Conservation (phyloP, 2,329 filamentous ascomycete species). For the Neonectria sp. region DNA sequence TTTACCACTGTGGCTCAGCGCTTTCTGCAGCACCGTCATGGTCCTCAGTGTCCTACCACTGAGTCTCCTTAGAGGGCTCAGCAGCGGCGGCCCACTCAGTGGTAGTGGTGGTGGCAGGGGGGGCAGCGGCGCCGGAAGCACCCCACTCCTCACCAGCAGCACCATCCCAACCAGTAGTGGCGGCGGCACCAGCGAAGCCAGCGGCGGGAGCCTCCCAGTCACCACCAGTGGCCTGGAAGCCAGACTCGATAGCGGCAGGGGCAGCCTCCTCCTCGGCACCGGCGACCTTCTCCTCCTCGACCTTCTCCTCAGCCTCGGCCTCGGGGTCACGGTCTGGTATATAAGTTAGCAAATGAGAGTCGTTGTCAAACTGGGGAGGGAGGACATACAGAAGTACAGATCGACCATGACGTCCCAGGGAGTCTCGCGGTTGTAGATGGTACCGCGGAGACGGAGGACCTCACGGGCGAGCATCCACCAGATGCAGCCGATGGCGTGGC, state of each 20-base stretch:
- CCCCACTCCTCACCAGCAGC: conserved; percentile 75
- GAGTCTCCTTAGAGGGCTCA: conserved; percentile 64
- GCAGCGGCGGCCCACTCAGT: conserved; percentile 77
- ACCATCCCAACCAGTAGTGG: conserved; percentile 70
- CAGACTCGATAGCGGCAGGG: conserved; percentile 77
- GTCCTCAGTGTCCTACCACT: conserved; percentile 62
- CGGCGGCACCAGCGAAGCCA: conserved; percentile 75
- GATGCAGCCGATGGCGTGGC: conserved; percentile 97
- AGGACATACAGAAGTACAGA: conserved; percentile 92
- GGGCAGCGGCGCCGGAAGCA: conserved; percentile 65
- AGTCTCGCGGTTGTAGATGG: conserved; percentile 93
- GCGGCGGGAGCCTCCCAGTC: conserved; percentile 91
- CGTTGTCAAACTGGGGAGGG: neutral
- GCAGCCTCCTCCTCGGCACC: conserved; percentile 88
- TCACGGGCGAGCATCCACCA: conserved; percentile 99
- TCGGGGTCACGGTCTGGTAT: conserved; percentile 92
- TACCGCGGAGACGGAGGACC: conserved; percentile 98
- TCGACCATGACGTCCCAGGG: conserved; percentile 99
- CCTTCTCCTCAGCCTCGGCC: conserved; percentile 99
- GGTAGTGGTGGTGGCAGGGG: conserved; percentile 74
- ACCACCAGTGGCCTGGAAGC: conserved; percentile 76
- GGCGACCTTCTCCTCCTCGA: conserved; percentile 91
- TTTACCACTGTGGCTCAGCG: conserved; percentile 33
- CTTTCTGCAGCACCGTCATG: conserved; percentile 31
- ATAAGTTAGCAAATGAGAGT: conserved; percentile 32